Base-by-base conservation (phyloP, 2,329 filamentous ascomycete genomes). In the Aquanectria penicillioides region DNA sequence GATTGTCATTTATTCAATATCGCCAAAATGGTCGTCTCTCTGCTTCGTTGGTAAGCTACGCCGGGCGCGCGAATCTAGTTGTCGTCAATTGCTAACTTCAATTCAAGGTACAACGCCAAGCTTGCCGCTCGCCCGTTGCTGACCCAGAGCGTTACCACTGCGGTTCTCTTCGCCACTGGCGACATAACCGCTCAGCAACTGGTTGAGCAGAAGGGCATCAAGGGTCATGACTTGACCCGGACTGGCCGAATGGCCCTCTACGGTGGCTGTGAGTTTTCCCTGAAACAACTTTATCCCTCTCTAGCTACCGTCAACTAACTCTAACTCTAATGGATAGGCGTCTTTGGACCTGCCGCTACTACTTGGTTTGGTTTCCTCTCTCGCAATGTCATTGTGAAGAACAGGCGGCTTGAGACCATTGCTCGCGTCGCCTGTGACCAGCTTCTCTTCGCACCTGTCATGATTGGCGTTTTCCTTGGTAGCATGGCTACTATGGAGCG, bases 101-200 rank as follows among this genome's bases (percentile, higher is more conserved):
- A 52, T 38, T 33, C 31, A 69, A 92, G 94, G 93, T 98, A 98
- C 81, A 93, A 96, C 79, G 83, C 87, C 73, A 91, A 87, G 77
- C 83, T 97, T 74, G 89, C 90, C 69, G 86, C 88, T 71, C 87
- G 91, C 73, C 94, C 94, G 59, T 82, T 98, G 69, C 86, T 97
- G 71, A 98, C 94, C 10, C 93, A 97, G 82, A 92, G 90, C 74
- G 80, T 97, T 69, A 97, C 93, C 55, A 97, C 94, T 33, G 91
- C 92, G 44, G 85, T 98, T 59, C 89, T 99, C 63, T 99, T 98
- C 75, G 94, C 91, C 57, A 92, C 93, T 12, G 95, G 95, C 70
- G 95, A 99, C 79, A 83, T 90, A 60, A 89, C 96, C 66, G 93
- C 95, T 31, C 95, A 99, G 78, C 94, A 98, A 79, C 83, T 87